Percentiles rank a stretch among this genome's conserved stretches.
Evolutionary conservation across 2,329 filamentous ascomycete genomes (phyloP).

Genomic region (Claviceps purpurea): DNA sequence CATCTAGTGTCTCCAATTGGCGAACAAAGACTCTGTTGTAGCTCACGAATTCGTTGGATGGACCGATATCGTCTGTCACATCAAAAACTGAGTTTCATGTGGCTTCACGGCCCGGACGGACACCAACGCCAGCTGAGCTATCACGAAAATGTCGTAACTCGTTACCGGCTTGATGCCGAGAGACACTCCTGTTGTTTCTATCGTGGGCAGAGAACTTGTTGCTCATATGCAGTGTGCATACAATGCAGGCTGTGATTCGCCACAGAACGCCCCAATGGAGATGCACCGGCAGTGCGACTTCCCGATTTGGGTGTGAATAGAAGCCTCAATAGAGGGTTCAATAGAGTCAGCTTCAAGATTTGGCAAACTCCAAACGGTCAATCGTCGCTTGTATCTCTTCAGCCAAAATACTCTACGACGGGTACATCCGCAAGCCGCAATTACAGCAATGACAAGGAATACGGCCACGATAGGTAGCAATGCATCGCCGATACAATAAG

Average conservation of each 20-base stretch:
- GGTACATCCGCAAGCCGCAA: neutral
- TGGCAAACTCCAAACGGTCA: slow-evolving; percentile 5
- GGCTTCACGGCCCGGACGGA: neutral
- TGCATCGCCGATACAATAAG: too few species aligned
- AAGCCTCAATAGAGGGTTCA: slow-evolving; percentile 21
- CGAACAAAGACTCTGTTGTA: too few species aligned
- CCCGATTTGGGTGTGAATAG: slow-evolving; percentile 24
- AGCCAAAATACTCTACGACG: neutral
- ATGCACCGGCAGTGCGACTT: slow-evolving; percentile 5
- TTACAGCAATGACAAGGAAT: too few species aligned
- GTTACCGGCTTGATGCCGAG: neutral
- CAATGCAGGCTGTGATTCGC: slow-evolving; percentile 15
- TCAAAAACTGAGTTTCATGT: neutral
- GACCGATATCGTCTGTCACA: neutral
- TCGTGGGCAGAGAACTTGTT: too few species aligned
- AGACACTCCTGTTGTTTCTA: neutral
- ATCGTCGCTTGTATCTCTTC: slow-evolving; percentile 3
- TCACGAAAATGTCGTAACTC: neutral
- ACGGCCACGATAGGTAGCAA: too few species aligned
- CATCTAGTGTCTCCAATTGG: too few species aligned
- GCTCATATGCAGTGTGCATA: neutral
- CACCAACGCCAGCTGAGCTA: neutral
- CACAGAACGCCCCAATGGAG: slow-evolving; percentile 5
- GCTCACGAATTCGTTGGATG: too few species aligned
- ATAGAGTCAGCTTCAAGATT: slow-evolving; percentile 12